These are phyloP conservation scores for Gossypium raimondii DNA, from an alignment of 345 rosid genomes.

Conservation along the genomic window DNA sequence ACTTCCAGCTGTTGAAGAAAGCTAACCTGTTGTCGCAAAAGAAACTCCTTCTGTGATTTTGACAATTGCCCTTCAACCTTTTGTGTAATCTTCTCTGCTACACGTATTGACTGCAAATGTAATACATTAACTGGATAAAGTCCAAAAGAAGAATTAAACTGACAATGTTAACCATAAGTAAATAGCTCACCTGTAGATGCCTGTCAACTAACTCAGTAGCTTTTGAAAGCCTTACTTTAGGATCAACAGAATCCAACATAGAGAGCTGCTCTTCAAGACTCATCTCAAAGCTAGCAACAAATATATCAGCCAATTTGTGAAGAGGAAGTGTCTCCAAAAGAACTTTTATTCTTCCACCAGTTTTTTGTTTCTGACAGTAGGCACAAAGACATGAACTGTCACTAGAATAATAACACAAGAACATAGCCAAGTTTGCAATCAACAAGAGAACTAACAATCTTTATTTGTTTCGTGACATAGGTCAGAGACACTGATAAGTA, in stretches of 20 bases:
- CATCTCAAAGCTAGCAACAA: slow-evolving; percentile 99
- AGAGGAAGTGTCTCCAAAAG: slow-evolving; percentile 96
- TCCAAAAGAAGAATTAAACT: slow-evolving; percentile 17
- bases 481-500: slow-evolving; percentile 3
- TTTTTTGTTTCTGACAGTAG: slow-evolving; percentile 73
- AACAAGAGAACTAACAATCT: slow-evolving; percentile 11
- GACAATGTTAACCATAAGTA: slow-evolving; percentile 15
- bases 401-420: slow-evolving; percentile 1
- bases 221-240: slow-evolving; percentile 86
- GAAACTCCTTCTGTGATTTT: slow-evolving; percentile 98
- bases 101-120: slow-evolving; percentile 90
- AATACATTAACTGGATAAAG: slow-evolving; percentile 27
- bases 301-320: slow-evolving; percentile 96
- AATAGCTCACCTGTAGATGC: slow-evolving; percentile 78
- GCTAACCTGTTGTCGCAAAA: slow-evolving; percentile 96
- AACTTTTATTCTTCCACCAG: slow-evolving; percentile 91
- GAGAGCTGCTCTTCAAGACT: slow-evolving; percentile 94
- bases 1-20: slow-evolving; percentile 6
- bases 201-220: slow-evolving; percentile 97
- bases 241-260: slow-evolving; percentile 94
- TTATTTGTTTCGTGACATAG: neutral
- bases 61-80: slow-evolving; percentile 98
- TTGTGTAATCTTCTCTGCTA: slow-evolving; percentile 97
- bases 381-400: slow-evolving; percentile 14
- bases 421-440: neutral